Conservation (phyloP, 257 asterid species). For the Cordia subcordata region DNA sequence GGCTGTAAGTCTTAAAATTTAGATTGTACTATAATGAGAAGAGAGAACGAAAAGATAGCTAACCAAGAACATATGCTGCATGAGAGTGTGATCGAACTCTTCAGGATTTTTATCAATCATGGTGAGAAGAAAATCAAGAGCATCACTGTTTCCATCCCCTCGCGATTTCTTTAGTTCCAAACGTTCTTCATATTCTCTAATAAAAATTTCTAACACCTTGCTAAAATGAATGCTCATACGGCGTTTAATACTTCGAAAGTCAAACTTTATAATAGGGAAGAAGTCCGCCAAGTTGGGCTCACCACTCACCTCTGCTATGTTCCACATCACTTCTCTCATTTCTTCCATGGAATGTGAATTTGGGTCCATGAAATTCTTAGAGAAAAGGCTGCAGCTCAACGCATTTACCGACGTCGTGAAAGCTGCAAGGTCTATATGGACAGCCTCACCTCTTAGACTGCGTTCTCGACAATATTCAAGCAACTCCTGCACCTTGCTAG, state of each 20-base stretch:
- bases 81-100: conserved; percentile 59
- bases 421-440: too few relatives aligned
- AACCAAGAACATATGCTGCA: conserved; percentile 67
- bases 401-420: conserved; percentile 32
- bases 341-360: conserved; percentile 40
- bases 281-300: conserved; percentile 60
- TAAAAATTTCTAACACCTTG: conserved; percentile 29
- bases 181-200: conserved; percentile 29
- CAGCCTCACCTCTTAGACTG: too few relatives aligned
- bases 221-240: conserved; percentile 35
- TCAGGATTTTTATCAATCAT: conserved; percentile 37
- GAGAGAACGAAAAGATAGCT: background rate
- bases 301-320: conserved; percentile 48
- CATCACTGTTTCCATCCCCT: conserved; percentile 27
- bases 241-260: conserved; percentile 52
- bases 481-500: too few relatives aligned
- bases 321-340: conserved; percentile 45
- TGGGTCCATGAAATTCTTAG: conserved; percentile 42
- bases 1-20: too few relatives aligned
- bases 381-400: conserved; percentile 43
- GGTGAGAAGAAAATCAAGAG: conserved; percentile 16
- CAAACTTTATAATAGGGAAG: conserved; percentile 42
- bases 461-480: too few relatives aligned
- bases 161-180: conserved; percentile 16
- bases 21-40: too few relatives aligned